Percentiles rank a stretch among this genome's conserved stretches.
phyloP scores from a whole-genome alignment of 2,329 filamentous ascomycete species.

The Cladosporium colombiae region DNA sequence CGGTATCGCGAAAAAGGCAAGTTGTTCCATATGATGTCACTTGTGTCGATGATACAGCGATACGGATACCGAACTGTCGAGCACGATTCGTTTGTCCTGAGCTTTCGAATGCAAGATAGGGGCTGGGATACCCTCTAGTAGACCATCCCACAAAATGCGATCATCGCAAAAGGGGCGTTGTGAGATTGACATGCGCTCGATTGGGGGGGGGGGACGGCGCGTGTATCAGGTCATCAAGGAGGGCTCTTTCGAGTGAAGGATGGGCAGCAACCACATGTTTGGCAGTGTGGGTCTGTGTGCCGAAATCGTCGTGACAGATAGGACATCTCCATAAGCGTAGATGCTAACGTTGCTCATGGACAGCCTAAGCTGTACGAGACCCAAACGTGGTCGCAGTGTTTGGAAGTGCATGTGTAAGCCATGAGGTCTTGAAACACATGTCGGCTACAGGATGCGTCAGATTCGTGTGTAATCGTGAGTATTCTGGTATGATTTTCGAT shows the following conservation, averaged over 20 bases:
- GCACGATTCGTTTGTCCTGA: not conserved
- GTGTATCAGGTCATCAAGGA: not conserved
- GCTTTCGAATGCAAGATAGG: not conserved
- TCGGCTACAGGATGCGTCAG: not conserved
- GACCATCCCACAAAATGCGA: not conserved
- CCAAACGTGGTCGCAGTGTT: not conserved
- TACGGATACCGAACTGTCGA: not conserved
- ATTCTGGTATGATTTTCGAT: not conserved
- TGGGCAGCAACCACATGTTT: not conserved
- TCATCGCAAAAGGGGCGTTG: not conserved
- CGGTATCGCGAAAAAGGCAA: not conserved
- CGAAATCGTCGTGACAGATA: not conserved
- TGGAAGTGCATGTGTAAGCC: not conserved
- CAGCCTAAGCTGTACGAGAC: not conserved
- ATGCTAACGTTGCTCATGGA: not conserved
- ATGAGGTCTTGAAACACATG: not conserved
- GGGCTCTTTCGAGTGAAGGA: not conserved
- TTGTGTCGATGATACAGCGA: not conserved
- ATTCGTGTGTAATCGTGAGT: not conserved
- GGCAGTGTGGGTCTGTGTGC: not conserved
- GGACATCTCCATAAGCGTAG: not conserved
- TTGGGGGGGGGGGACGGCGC: not conserved
- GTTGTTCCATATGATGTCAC: not conserved
- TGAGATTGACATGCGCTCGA: not conserved
- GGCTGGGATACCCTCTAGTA: not conserved